phyloP scores from a whole-genome alignment of 257 asterid species.

The Dorcoceras hygrometricum region DNA sequence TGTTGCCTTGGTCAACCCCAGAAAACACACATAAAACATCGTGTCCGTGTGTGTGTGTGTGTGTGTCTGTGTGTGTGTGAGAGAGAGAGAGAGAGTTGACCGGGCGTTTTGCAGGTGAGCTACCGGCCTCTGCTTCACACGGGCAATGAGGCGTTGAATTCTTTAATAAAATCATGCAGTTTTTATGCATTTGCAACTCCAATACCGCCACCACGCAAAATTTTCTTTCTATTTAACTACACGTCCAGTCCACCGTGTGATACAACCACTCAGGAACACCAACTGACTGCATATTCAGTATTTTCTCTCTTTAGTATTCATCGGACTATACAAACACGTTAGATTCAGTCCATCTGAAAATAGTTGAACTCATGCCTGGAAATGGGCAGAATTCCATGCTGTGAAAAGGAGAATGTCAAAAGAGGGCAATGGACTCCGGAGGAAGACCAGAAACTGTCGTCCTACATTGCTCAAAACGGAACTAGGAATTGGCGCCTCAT shows the following conservation, averaged over 20 bases:
- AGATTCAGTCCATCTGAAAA: background rate
- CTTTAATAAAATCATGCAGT: conserved; percentile 71
- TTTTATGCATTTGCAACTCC: conserved; percentile 37
- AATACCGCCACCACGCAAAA: conserved; percentile 21
- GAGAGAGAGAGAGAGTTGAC: conserved; percentile 44
- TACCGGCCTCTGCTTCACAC: conserved; percentile 77
- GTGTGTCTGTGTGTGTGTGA: no score
- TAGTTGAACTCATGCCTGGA: background rate
- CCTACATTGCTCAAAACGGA: conserved; percentile 92
- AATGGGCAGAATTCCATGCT: conserved; percentile 91
- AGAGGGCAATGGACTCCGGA: conserved; percentile 98
- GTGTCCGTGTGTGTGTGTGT: no score
- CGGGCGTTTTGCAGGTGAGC: conserved; percentile 62
- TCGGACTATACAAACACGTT: background rate
- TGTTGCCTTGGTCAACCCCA: conserved; percentile 20
- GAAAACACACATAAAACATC: background rate
- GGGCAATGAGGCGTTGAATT: conserved; percentile 81
- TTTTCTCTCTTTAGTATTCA: background rate
- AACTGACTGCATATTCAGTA: background rate
- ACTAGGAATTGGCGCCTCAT: conserved; percentile 97
- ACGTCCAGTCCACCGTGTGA: conserved; percentile 15
- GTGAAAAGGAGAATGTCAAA: conserved; percentile 87
- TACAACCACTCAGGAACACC: conserved; percentile 5
- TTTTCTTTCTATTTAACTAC: conserved; percentile 29
- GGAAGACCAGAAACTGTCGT: conserved; percentile 91